Conservation (phyloP, 1,284 basidiomycete species). For the Quambalaria eucalypti region DNA sequence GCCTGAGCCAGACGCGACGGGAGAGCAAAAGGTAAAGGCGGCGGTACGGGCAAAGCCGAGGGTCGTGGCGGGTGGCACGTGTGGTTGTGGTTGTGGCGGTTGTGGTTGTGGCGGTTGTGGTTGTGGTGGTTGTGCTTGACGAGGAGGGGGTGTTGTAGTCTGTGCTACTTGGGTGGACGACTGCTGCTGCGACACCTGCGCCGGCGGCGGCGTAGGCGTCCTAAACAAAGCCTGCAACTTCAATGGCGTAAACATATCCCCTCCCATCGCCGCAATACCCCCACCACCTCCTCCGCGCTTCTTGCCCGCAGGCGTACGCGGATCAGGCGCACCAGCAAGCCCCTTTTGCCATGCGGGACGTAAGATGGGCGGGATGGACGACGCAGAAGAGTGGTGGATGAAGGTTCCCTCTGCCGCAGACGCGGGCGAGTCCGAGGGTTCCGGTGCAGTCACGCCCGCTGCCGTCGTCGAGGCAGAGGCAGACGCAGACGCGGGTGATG, state of each 20-base stretch:
- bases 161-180: no score
- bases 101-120: no score
- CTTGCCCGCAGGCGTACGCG: not conserved
- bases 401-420: constrained; percentile 29
- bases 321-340: not conserved
- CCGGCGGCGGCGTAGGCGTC: constrained; percentile 20
- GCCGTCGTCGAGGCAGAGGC: not conserved
- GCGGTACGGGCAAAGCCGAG: no score
- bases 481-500: not conserved
- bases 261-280: constrained; percentile 25
- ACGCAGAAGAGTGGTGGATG: constrained; percentile 34
- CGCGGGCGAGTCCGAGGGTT: no score
- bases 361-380: constrained; percentile 33
- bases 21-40: constrained; percentile 4
- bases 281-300: constrained; percentile 12
- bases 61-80: no score
- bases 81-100: no score
- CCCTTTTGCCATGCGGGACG: constrained; percentile 29
- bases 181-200: no score
- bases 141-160: no score
- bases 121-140: no score
- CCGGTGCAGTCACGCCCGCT: constrained; percentile 1
- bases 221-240: constrained; percentile 41
- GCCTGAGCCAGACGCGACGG: not conserved
- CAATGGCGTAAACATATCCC: constrained; percentile 42